Evolutionary conservation across 1,139 yeast species (phyloP).

Genomic region (Yamadazyma spencermartinsiae): DNA sequence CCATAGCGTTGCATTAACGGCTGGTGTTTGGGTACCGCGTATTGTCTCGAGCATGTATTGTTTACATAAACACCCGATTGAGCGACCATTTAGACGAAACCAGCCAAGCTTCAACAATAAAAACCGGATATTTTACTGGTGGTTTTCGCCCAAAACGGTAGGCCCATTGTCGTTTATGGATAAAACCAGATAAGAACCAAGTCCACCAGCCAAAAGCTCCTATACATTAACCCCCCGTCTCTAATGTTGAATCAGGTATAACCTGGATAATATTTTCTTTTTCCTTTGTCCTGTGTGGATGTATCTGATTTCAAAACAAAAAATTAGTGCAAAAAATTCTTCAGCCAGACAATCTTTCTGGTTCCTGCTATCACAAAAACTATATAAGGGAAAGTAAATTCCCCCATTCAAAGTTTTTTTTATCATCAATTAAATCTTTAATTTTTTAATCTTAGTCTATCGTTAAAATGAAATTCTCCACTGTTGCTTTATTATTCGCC

Average conservation of each 20-base stretch:
- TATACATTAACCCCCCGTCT: not conserved
- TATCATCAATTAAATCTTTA: constrained; percentile 13
- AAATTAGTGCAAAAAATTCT: not conserved
- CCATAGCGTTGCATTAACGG: not conserved
- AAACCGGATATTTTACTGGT: not conserved
- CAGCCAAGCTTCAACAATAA: not conserved
- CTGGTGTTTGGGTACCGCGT: not conserved
- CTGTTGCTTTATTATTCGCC: constrained; percentile 46
- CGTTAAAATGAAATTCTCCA: constrained; percentile 46
- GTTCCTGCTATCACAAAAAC: not conserved
- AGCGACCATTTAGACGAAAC: not conserved
- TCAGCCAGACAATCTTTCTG: not conserved
- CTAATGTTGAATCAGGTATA: not conserved
- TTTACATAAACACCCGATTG: not conserved
- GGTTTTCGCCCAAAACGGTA: constrained; percentile 1
- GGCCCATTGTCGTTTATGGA: constrained; percentile 3
- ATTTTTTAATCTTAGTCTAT: constrained; percentile 27
- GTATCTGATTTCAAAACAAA: constrained; percentile 1
- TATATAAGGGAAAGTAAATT: constrained; percentile 1
- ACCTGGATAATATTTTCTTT: not conserved
- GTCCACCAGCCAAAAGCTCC: not conserved
- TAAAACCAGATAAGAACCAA: constrained; percentile 2
- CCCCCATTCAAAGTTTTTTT: constrained; percentile 1
- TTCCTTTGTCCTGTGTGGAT: not conserved
- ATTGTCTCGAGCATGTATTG: not conserved